Percentiles rank a stretch among this genome's conserved stretches.
Evolutionary conservation across 495 filamentous ascomycete genomes (phyloP).

Genomic region (Hypoxylon perforatum): DNA sequence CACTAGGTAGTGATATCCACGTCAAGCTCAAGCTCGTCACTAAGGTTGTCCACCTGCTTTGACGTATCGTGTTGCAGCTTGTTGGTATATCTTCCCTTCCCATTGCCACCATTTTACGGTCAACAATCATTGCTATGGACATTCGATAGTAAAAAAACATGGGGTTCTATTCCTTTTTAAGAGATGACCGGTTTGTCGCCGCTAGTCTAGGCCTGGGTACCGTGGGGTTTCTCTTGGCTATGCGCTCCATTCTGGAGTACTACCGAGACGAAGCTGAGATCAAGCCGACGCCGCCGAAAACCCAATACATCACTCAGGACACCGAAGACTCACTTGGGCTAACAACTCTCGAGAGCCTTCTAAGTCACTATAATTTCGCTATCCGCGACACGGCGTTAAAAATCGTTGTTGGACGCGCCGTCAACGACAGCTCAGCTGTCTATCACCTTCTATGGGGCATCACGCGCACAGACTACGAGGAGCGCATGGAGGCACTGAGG

Average conservation of each 20-base stretch:
- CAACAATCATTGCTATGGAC: conserved; percentile 16
- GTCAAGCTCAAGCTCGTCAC: too few species aligned
- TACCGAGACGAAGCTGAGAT: conserved; percentile 62
- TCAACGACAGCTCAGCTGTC: conserved; percentile 56
- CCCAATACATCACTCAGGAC: conserved; percentile 69
- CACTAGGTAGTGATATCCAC: too few species aligned
- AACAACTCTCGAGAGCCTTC: conserved; percentile 61
- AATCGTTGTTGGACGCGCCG: conserved; percentile 63
- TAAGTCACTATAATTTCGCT: conserved; percentile 62
- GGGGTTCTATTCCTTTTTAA: conserved; percentile 48
- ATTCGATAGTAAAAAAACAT: conserved; percentile 39
- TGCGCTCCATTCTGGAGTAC: conserved; percentile 53
- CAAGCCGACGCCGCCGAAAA: conserved; percentile 60
- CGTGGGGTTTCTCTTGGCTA: conserved; percentile 47
- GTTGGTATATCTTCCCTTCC: neutral
- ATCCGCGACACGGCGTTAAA: conserved; percentile 64
- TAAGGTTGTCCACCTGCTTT: too few species aligned
- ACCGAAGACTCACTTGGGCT: conserved; percentile 66
- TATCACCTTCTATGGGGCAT: conserved; percentile 61
- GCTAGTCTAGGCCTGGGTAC: conserved; percentile 53
- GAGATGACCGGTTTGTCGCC: conserved; percentile 57
- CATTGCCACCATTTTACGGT: conserved; percentile 2
- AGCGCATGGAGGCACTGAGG: conserved; percentile 60
- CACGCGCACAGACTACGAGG: conserved; percentile 60
- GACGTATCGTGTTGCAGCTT: too few species aligned